Evolutionary conservation across 2,329 filamentous ascomycete genomes (phyloP).

Genomic region (Purpureocillium lavendulum): DNA sequence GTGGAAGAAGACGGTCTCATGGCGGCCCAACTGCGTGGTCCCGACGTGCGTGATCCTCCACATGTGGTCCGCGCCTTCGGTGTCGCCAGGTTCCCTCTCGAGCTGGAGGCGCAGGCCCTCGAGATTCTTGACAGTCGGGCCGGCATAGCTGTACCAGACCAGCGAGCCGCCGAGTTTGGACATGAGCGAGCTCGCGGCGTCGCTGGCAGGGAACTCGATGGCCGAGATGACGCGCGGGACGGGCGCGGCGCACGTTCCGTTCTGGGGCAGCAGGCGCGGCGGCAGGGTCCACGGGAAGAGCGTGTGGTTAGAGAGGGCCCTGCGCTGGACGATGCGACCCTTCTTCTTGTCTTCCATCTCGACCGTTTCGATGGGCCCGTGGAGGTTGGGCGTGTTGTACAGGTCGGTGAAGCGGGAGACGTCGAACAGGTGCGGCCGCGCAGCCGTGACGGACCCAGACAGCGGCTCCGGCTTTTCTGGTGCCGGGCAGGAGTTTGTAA

Average conservation of each 20-base stretch:
- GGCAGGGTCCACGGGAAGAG: constrained; percentile 94
- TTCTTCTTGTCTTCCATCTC: constrained; percentile 33
- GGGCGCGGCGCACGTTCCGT: constrained; percentile 71
- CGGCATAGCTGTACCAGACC: constrained; percentile 23
- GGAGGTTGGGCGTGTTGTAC: constrained; percentile 63
- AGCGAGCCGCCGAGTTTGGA: constrained; percentile 24
- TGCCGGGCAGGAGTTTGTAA: constrained; percentile 57
- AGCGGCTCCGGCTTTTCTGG: constrained; percentile 49
- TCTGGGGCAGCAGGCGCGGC: constrained; percentile 58
- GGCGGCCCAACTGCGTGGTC: constrained; percentile 71
- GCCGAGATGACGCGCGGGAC: constrained; percentile 61
- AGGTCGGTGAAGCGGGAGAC: constrained; percentile 78
- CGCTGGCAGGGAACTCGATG: constrained; percentile 51
- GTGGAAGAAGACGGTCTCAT: constrained; percentile 78
- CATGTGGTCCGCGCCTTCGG: constrained; percentile 28
- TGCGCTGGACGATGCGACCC: constrained; percentile 27
- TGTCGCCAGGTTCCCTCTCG: constrained; percentile 50
- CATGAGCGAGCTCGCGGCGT: constrained; percentile 22
- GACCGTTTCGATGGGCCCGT: constrained; percentile 33
- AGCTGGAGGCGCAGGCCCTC: constrained; percentile 57
- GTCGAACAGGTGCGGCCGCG: constrained; percentile 76
- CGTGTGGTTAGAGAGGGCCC: constrained; percentile 66
- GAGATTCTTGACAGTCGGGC: constrained; percentile 41
- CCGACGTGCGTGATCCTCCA: constrained; percentile 77
- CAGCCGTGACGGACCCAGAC: constrained; percentile 70